phyloP scores from a whole-genome alignment of 768 basidiomycete genomes.

The Kondoa subrosea region DNA sequence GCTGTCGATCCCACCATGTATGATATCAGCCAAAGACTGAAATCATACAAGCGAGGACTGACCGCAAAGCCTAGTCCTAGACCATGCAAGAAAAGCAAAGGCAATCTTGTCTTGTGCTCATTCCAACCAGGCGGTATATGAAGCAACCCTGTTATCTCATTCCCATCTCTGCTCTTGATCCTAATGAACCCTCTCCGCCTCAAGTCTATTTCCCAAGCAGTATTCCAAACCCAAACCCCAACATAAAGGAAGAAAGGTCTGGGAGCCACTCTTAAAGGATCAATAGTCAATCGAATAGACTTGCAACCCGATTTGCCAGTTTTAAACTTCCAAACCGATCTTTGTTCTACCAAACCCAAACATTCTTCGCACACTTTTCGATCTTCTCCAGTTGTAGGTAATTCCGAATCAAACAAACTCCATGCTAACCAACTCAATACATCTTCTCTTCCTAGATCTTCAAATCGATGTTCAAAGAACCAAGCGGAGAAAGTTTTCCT shows the following conservation, averaged over 20 bases:
- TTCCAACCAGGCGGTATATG: conserved; percentile 55
- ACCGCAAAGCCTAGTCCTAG: conserved; percentile 55
- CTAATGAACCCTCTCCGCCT: conserved; percentile 20
- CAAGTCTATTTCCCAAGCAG: not conserved
- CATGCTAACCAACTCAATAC: conserved; percentile 27
- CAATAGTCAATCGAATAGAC: conserved; percentile 57
- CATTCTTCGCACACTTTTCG: conserved; percentile 18
- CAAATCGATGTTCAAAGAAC: conserved; percentile 18
- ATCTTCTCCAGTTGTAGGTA: conserved; percentile 21
- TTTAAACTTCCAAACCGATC: conserved; percentile 20
- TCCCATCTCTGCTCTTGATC: conserved; percentile 34
- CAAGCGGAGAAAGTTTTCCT: conserved; percentile 20
- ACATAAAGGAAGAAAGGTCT: conserved; percentile 46
- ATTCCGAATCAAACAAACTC: conserved; percentile 19
- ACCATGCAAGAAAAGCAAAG: conserved; percentile 72
- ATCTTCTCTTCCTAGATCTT: conserved; percentile 19
- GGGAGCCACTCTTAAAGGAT: conserved; percentile 50
- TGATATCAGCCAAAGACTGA: not conserved
- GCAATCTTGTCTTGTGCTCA: conserved; percentile 36
- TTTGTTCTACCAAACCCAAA: conserved; percentile 23
- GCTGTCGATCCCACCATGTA: no score
- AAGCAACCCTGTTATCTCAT: conserved; percentile 53
- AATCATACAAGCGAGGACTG: conserved; percentile 8
- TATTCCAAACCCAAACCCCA: conserved; percentile 20
- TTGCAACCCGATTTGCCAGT: conserved; percentile 20